Percentiles rank a stretch among this genome's conserved stretches.
These are phyloP conservation scores for Boletus mariae DNA, from an alignment of 1,284 basidiomycete genomes.

Conservation along the genomic window DNA sequence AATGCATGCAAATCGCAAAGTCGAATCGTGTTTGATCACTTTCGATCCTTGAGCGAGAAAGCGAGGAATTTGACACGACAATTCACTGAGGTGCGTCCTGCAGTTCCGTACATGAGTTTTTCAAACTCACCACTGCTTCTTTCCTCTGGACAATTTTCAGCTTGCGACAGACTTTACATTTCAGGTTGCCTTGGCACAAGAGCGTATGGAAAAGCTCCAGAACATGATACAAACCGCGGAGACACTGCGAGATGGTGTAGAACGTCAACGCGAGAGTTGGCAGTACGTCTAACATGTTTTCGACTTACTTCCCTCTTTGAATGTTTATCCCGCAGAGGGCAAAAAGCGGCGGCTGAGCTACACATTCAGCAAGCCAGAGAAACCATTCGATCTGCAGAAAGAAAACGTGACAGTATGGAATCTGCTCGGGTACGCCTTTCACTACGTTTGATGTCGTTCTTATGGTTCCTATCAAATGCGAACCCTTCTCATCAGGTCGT, in stretches of 20 bases:
- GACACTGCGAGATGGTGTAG: conserved; percentile 1
- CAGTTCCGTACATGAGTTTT: too few relatives aligned
- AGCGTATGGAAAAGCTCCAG: conserved; percentile 1
- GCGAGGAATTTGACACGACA: conserved; percentile 10
- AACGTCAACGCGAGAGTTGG: conserved; percentile 7
- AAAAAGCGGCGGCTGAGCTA: conserved; percentile 4
- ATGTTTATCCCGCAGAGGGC: neutral
- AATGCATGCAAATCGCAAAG: conserved; percentile 12
- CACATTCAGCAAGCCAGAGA: conserved; percentile 13
- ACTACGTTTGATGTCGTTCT: neutral
- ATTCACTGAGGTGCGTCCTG: conserved; percentile 6
- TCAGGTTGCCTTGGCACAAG: conserved; percentile 6
- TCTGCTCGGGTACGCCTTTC: conserved; percentile 11
- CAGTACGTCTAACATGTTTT: conserved; percentile 1
- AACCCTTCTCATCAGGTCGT: conserved; percentile 5
- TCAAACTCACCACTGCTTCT: too few relatives aligned
- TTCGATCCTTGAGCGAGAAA: conserved; percentile 8
- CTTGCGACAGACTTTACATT: conserved; percentile 10
- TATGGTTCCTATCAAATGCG: neutral
- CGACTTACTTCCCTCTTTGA: neutral
- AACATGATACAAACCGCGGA: conserved; percentile 10
- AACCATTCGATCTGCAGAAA: conserved; percentile 12
- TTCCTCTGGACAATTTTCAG: too few relatives aligned
- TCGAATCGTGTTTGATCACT: conserved; percentile 3
- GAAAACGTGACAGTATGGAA: conserved; percentile 12